Evolutionary conservation across 768 basidiomycete species (phyloP).

Genomic region (Heimioporus sp.): DNA sequence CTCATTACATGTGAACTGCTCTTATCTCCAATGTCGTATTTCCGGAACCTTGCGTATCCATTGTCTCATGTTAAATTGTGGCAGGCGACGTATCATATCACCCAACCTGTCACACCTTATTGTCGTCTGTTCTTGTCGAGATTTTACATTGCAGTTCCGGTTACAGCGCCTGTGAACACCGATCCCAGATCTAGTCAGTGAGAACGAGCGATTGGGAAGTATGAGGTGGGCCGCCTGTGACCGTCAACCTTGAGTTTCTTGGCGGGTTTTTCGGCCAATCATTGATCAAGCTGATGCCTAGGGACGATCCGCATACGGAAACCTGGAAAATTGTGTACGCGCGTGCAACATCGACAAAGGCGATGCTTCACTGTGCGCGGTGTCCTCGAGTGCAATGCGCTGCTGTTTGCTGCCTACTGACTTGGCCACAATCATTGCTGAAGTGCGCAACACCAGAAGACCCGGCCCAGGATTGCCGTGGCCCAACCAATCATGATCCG

Average conservation of each 20-base stretch:
- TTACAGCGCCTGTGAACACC: background rate
- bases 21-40: background rate
- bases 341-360: slow-evolving; percentile 3
- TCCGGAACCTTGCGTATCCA: background rate
- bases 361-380: slow-evolving; percentile 7
- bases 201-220: background rate
- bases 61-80: slow-evolving; percentile 8
- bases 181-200: background rate
- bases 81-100: background rate
- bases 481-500: slow-evolving; percentile 14
- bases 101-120: background rate
- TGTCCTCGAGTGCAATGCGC: background rate
- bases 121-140: background rate
- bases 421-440: slow-evolving; percentile 26
- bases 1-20: background rate
- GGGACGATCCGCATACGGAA: slow-evolving; percentile 8
- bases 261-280: slow-evolving; percentile 5
- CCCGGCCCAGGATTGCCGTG: slow-evolving; percentile 9
- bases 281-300: background rate
- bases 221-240: slow-evolving; percentile 5
- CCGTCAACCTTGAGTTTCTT: background rate
- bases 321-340: background rate
- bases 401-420: background rate
- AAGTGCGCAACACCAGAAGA: background rate
- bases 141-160: background rate